Conservation (phyloP, 108 stramenopile species). For the Stephanodiscus triporus region DNA sequence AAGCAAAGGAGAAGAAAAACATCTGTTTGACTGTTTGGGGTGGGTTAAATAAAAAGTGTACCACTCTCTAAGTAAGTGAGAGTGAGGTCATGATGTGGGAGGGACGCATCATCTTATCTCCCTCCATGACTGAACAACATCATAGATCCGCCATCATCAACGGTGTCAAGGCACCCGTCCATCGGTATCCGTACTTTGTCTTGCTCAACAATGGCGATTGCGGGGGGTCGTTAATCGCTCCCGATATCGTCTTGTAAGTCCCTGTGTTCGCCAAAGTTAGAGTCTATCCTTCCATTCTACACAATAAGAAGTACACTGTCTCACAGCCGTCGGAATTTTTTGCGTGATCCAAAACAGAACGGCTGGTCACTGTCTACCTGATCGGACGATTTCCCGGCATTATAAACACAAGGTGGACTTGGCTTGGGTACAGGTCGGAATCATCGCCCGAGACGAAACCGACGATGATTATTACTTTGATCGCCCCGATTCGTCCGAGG, state of each 20-base stretch:
- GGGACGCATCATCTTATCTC: no score
- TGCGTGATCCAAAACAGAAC: background rate
- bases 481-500: background rate
- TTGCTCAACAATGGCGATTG: constrained; percentile 3
- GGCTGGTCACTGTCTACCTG: background rate
- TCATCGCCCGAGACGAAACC: background rate
- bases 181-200: constrained; percentile 20
- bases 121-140: background rate
- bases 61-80: no score
- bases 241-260: constrained; percentile 19
- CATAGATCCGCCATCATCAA: background rate
- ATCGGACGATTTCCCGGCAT: background rate
- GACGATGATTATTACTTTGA: background rate
- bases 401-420: background rate
- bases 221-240: constrained; percentile 14
- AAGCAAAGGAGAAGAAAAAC: no score
- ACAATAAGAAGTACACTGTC: no score
- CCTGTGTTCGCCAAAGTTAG: background rate
- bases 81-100: no score
- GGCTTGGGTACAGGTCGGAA: background rate
- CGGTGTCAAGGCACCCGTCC: background rate
- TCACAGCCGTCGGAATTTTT: no score
- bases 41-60: no score
- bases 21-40: no score
- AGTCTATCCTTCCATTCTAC: no score